Base-by-base conservation (phyloP, 2,329 filamentous ascomycete genomes). In the Cordyceps fumosorosea region DNA sequence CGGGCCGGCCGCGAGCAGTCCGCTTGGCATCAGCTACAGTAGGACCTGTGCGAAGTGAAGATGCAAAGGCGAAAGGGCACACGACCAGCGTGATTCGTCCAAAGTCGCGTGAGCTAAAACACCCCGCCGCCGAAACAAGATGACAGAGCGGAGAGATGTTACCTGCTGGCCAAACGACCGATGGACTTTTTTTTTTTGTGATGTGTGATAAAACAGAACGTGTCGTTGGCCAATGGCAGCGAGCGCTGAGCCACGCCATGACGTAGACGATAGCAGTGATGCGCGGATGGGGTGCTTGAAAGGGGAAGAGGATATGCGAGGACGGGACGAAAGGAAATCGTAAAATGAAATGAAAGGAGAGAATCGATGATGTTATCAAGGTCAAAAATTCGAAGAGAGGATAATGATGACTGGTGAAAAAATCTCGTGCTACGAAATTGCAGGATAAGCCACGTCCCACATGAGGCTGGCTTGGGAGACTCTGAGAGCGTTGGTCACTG, bases 401-500 rank as follows among this genome's bases (percentile, higher is more conserved):
- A 34, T 12, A 26, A 34, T 52, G 48, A 29, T 3, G 34, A 6
- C 42, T 14, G 29, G 22, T 37, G 40, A 40, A 22, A 51, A 22
- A 60, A 26, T 20, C 50, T 60, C 20, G 58, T 60, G 45, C 48
- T 22, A 37, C 50, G 58, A 60, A 29, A 60, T 54, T 60, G 51
- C 58, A 60, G 58, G 58, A 55, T 20, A 51, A 60, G 58, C 57
- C 57, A 54, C 40, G 57, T 60, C 57, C 57, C 57, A 60, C 57
- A 52, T 59, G 47, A 52, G 56, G 45, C 56, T 50, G 47, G 56
- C 34, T 22, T 52, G 22, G 16, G 44, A 34, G 22, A 18, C 12
- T 18, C 5, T 34, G 32, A 10, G 26, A 34, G 40, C 6, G 52
- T 22, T 48, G 45, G 45, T 22, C 45, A 24, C 12, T 16, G 47